Evolutionary conservation across 1,284 basidiomycete genomes (phyloP).

Genomic region (Inonotus obliquus): DNA sequence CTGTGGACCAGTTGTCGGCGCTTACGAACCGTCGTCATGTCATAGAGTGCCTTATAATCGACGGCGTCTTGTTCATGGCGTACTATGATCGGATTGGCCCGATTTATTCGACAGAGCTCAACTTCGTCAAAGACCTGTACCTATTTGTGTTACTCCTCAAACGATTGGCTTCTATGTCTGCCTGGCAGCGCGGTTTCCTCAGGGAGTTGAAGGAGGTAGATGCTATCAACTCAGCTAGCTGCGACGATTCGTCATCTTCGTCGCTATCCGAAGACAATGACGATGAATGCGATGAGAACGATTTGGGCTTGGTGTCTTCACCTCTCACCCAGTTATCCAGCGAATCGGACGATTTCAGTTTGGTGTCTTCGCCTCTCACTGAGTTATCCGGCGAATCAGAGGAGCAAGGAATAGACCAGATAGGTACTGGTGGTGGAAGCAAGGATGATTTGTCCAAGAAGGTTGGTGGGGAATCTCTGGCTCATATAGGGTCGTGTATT

Average conservation of each 20-base stretch:
- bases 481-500: too few species aligned
- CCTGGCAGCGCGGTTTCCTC: neutral
- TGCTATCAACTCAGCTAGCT: neutral
- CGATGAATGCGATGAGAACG: too few species aligned
- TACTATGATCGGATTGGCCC: neutral
- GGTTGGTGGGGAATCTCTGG: too few species aligned
- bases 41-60: neutral
- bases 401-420: too few species aligned
- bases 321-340: too few species aligned
- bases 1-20: neutral
- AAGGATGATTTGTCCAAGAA: too few species aligned
- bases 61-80: neutral
- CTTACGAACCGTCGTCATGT: neutral
- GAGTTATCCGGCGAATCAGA: too few species aligned
- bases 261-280: neutral
- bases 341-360: too few species aligned
- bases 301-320: too few species aligned
- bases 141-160: neutral
- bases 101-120: neutral
- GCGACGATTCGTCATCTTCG: neutral
- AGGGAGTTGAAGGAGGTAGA: neutral
- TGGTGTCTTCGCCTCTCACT: too few species aligned
- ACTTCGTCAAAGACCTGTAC: neutral
- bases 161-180: neutral
- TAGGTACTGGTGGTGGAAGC: too few species aligned